These are phyloP conservation scores for Fomitopsis palustris DNA, from an alignment of 1,284 basidiomycete species.

Conservation along the genomic window DNA sequence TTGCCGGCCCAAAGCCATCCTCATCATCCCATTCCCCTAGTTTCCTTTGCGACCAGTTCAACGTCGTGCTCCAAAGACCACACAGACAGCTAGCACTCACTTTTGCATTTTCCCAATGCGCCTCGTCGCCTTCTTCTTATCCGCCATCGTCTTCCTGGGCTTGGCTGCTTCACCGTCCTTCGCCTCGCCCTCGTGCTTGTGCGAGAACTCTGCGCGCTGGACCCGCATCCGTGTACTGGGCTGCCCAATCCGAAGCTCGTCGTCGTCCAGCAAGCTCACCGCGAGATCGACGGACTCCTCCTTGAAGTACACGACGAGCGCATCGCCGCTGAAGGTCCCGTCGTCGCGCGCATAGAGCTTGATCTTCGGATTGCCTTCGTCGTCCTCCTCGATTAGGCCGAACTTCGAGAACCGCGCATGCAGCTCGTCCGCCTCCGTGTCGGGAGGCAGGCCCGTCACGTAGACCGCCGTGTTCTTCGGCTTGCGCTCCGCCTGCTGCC, in stretches of 20 bases:
- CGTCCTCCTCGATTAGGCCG: conserved; percentile 91
- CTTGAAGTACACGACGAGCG: conserved; percentile 96
- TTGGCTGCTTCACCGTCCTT: conserved; percentile 31
- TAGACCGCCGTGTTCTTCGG: conserved; percentile 93
- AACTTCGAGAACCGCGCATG: conserved; percentile 84
- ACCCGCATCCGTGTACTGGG: conserved; percentile 77
- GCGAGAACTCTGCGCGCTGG: conserved; percentile 79
- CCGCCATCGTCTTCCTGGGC: conserved; percentile 64
- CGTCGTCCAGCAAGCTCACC: conserved; percentile 86
- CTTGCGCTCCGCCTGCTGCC: conserved; percentile 41
- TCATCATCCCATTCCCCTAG: conserved; percentile 85
- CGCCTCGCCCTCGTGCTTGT: conserved; percentile 43
- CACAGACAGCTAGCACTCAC: conserved; percentile 40
- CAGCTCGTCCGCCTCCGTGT: conserved; percentile 76
- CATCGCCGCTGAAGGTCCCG: conserved; percentile 93
- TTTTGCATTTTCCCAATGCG: conserved; percentile 88
- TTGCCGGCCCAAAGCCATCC: conserved; percentile 74
- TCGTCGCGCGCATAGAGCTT: conserved; percentile 92
- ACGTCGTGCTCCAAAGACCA: too few species aligned
- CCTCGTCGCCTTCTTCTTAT: conserved; percentile 79
- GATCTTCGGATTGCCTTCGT: conserved; percentile 82
- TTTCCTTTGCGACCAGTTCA: conserved; percentile 40
- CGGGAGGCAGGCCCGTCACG: conserved; percentile 81
- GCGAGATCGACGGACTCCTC: conserved; percentile 92
- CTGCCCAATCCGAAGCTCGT: conserved; percentile 85